Evolutionary conservation across 345 rosid genomes (phyloP), one percentile per base, ranked within the genome.

Genomic region (Laguncularia racemosa): DNA sequence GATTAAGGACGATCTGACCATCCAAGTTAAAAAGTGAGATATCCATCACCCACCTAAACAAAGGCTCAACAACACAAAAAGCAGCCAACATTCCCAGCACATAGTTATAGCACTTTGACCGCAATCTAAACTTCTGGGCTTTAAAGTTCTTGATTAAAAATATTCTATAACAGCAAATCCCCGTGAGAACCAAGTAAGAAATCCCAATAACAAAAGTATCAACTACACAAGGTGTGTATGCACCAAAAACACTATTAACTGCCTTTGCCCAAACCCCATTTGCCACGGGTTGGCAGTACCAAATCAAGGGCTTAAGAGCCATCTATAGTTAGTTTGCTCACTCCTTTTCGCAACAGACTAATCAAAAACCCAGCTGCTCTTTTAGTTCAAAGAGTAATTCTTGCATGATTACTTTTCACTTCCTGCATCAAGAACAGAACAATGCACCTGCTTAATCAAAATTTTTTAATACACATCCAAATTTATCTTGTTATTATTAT

Each of bases 221-320:
- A 14, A 84, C 71, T 1, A 78, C 95, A 55, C 97, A 93, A 6
- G 96, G 89, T 26, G 95, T 82, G 70, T 76, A 85, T 16, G 74
- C 74, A 6, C 97, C 96, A 62, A 92, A 84, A 44, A 84, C 87
- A 59, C 86, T 78, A 61, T 78, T 76, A 16, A 56, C 88, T 43
- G 64, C 58, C 60, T 67, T 78, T 16, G 72, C 72, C 95, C 98
- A 86, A 63, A 75, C 56, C 46, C 89, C 89, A 47, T 79, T 67
- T 16, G 72, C 57, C 71, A 67, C 70, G 16, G 98, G 98, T 43
- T 60, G 75, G 61, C 98, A 92, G 46, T 81, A 89, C 98, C 96
- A 92, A 62, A 33, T 71, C 76, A 86, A 61, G 2, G 82, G 88
- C 62, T 67, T 66, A 65, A 83, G 73, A 2, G 70, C 93, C 97